Evolutionary conservation across 2,329 filamentous ascomycete species (phyloP).

Genomic region (Hawksworthiomyces lignivorus): DNA sequence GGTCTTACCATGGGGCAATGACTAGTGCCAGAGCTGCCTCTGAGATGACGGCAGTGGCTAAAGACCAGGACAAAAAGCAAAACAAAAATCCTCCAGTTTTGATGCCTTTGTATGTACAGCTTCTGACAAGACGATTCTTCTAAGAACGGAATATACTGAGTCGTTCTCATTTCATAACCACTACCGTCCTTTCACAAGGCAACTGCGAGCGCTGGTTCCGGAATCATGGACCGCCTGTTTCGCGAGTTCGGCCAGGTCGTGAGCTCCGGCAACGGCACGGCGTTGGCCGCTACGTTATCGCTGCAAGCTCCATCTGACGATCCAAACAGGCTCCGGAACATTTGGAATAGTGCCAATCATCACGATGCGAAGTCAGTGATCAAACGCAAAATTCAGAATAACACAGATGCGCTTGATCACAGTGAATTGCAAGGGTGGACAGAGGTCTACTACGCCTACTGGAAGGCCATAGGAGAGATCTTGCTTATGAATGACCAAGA

Average conservation of each 20-base stretch:
- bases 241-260: constrained; percentile 66
- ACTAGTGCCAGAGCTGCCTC: too few species aligned
- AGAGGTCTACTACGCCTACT: constrained; percentile 76
- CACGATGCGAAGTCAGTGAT: constrained; percentile 62
- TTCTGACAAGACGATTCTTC: too few species aligned
- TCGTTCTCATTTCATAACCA: too few species aligned
- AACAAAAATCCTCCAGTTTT: too few species aligned
- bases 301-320: constrained; percentile 58
- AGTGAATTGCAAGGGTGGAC: constrained; percentile 75
- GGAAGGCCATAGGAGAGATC: constrained; percentile 72
- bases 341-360: constrained; percentile 64
- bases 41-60: too few species aligned
- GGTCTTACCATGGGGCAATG: too few species aligned
- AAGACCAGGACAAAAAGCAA: too few species aligned
- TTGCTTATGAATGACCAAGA: constrained; percentile 51
- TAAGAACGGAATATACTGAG: too few species aligned
- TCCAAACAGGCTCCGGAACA: constrained; percentile 57
- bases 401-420: constrained; percentile 47
- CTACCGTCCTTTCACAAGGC: background rate
- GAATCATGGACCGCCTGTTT: constrained; percentile 64
- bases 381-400: constrained; percentile 61
- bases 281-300: constrained; percentile 65
- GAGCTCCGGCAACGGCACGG: constrained; percentile 56
- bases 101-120: too few species aligned
- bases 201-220: too few species aligned